Conservation (phyloP, 495 filamentous ascomycete species). For the Penicillium bialowiezense region DNA sequence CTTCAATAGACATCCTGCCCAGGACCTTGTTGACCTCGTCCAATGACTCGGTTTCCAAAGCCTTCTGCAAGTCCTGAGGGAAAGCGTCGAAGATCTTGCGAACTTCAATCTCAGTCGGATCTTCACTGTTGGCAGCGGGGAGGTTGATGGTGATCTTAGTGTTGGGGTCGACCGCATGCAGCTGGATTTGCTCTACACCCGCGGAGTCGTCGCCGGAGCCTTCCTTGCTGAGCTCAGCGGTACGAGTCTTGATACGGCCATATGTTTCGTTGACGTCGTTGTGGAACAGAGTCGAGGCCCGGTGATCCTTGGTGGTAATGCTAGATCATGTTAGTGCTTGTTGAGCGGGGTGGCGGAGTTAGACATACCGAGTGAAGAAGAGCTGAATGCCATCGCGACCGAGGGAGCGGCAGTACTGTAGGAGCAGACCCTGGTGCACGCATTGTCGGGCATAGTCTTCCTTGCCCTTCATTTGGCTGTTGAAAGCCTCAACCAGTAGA, state of each 20-base stretch:
- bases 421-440: constrained; percentile 86
- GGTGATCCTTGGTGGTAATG: constrained; percentile 86
- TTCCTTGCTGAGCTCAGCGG: constrained; percentile 69
- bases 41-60: constrained; percentile 77
- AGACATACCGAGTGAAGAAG: constrained; percentile 80
- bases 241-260: constrained; percentile 70
- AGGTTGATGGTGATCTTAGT: constrained; percentile 90
- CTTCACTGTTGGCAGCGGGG: constrained; percentile 57
- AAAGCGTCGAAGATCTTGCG: constrained; percentile 82
- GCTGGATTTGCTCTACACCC: constrained; percentile 94
- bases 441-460: constrained; percentile 79
- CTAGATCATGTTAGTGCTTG: constrained; percentile 38
- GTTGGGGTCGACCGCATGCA: constrained; percentile 92
- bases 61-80: constrained; percentile 72
- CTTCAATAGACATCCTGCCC: constrained; percentile 86
- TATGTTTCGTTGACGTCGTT: constrained; percentile 92
- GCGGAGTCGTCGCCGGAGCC: constrained; percentile 62
- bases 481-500: constrained; percentile 86
- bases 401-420: constrained; percentile 91
- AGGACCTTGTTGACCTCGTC: constrained; percentile 96
- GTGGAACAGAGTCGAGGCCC: constrained; percentile 86
- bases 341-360: neutral
- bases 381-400: constrained; percentile 84
- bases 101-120: constrained; percentile 61
- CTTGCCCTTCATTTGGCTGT: constrained; percentile 70